phyloP scores from a whole-genome alignment of 768 basidiomycete species.

The Panus rudis region DNA sequence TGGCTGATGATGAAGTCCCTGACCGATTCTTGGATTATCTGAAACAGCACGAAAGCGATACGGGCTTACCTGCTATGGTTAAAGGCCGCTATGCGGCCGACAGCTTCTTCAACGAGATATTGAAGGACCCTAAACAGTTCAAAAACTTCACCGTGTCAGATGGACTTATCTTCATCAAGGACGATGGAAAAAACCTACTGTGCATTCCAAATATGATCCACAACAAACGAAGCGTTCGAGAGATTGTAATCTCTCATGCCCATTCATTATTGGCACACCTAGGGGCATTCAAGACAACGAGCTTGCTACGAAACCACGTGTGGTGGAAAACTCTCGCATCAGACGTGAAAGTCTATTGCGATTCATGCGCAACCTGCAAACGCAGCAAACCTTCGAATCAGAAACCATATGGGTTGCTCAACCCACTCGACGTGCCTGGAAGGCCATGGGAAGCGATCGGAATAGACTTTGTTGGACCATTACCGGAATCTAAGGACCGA shows the following conservation, averaged over 20 bases:
- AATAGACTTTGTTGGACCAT: slow-evolving; percentile 34
- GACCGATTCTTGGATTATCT: neutral
- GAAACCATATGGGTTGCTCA: slow-evolving; percentile 22
- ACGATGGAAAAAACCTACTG: slow-evolving; percentile 1
- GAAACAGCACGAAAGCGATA: neutral
- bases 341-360: slow-evolving; percentile 23
- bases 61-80: neutral
- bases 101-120: slow-evolving; percentile 18
- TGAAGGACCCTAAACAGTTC: slow-evolving; percentile 11
- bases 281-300: slow-evolving; percentile 27
- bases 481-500: slow-evolving; percentile 19
- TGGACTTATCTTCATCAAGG: slow-evolving; percentile 11
- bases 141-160: slow-evolving; percentile 17
- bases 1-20: too few species aligned
- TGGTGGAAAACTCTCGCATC: slow-evolving; percentile 34
- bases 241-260: slow-evolving; percentile 28
- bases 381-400: slow-evolving; percentile 13
- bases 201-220: slow-evolving; percentile 24
- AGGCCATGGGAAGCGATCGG: slow-evolving; percentile 31
- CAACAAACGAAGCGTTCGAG: slow-evolving; percentile 15
- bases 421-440: slow-evolving; percentile 22
- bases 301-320: slow-evolving; percentile 26
- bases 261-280: slow-evolving; percentile 35
- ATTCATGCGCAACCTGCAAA: slow-evolving; percentile 17
- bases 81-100: slow-evolving; percentile 16